Evolutionary conservation across 164 flowering plant genomes (phyloP).

Genomic region (Saururus chinensis): DNA sequence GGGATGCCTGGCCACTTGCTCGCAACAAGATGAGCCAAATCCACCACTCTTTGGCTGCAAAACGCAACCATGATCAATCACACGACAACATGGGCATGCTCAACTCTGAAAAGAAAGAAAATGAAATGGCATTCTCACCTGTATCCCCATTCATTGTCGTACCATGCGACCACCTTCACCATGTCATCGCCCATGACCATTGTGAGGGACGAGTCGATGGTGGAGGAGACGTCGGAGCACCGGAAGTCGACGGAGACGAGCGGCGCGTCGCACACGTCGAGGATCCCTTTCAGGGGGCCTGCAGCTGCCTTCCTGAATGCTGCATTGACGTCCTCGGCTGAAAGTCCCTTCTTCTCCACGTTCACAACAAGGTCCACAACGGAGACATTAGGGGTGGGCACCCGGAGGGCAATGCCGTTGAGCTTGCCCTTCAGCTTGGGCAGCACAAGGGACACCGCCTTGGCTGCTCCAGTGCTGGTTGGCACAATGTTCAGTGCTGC

Average conservation of each 20-base stretch:
- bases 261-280: slow-evolving; percentile 87
- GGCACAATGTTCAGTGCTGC: slow-evolving; percentile 97
- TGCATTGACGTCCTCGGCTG: slow-evolving; percentile 89
- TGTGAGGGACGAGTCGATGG: slow-evolving; percentile 84
- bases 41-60: slow-evolving; percentile 93
- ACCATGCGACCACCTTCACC: slow-evolving; percentile 98
- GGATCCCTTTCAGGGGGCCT: slow-evolving; percentile 78
- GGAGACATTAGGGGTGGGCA: slow-evolving; percentile 92
- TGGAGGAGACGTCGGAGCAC: slow-evolving; percentile 83
- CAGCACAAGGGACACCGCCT: slow-evolving; percentile 92
- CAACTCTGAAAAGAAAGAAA: too few species aligned
- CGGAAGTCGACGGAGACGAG: slow-evolving; percentile 90
- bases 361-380: slow-evolving; percentile 92
- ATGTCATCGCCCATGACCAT: slow-evolving; percentile 99
- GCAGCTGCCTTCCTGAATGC: slow-evolving; percentile 90
- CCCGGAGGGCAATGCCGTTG: slow-evolving; percentile 91
- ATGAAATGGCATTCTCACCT: slow-evolving; percentile 32
- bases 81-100: background rate
- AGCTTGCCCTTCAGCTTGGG: slow-evolving; percentile 98
- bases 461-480: slow-evolving; percentile 97
- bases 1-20: slow-evolving; percentile 71
- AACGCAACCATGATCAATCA: background rate
- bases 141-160: slow-evolving; percentile 99
- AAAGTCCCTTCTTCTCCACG: slow-evolving; percentile 75
- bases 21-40: slow-evolving; percentile 91